Base-by-base conservation (phyloP, 2,329 filamentous ascomycete species). In the Gyromitra esculenta region DNA sequence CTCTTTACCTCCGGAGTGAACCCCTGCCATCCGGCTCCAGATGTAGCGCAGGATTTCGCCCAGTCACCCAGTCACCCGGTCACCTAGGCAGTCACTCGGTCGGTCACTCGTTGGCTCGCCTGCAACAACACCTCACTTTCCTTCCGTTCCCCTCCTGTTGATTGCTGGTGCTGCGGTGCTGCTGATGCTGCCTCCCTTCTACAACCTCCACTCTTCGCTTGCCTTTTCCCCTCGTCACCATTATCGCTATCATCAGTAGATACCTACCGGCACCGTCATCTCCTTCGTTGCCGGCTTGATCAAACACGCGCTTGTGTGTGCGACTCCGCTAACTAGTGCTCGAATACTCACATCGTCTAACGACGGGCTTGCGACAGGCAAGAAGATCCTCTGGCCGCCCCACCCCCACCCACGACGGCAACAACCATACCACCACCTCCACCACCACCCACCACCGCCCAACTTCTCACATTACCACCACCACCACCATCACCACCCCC, bases 301-400 rank as follows among this genome's bases (percentile, higher is more conserved):
- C 59, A 70, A 62, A 77, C 64, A 70, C 75, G 50, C 75, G 60
- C 70, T 65, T 70, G 57, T 77, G 74, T 77, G 71, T 74, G 71
- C 65, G 63, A 68, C 57, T 54, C 48, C 56, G 45, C 35, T 56
- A 74, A 43, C 66, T 45, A 75, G 57, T 39, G 66, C 39, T 57
- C 45, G 15, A 59, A 43, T 35, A 74, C 64, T 69, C 35, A 48
- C 54, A 59, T 52, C n/a, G 50, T n/a, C 60, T 63, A 54, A 63
- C 56, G 62, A 68, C 70, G 37, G 52, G 70, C 52, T 63, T 68
- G 48, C 63, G 54, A 76, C 69, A 31, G 15, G 63, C 66, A 52
- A 18, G 31, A 37, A 39, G 45, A 15, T 43, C 62, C 63, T 35
- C 60, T 70, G 73, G 48, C 75, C 71, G 71, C 71, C 75, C 68